phyloP scores from a whole-genome alignment of 2,329 filamentous ascomycete genomes.

The Emmonsia crescens region DNA sequence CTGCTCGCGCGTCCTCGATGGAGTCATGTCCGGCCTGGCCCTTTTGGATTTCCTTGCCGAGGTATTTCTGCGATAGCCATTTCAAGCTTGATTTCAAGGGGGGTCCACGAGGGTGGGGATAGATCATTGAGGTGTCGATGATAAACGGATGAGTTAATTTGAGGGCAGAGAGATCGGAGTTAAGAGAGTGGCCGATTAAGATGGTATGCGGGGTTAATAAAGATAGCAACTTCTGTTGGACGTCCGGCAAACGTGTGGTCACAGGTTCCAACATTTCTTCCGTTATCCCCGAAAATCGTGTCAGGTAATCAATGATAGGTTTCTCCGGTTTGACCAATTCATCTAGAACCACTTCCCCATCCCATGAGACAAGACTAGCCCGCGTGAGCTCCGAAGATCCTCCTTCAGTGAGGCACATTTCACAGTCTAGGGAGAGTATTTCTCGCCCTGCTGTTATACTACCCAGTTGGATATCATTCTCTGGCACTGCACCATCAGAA shows the following conservation, averaged over 20 bases:
- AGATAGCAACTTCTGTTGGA: constrained; percentile 64
- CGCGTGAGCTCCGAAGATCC: constrained; percentile 74
- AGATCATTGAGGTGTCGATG: constrained; percentile 82
- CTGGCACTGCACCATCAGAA: constrained; percentile 57
- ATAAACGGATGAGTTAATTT: constrained; percentile 85
- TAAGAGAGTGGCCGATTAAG: constrained; percentile 38
- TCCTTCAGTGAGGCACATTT: constrained; percentile 87
- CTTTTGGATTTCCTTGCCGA: constrained; percentile 80
- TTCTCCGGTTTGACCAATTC: constrained; percentile 83
- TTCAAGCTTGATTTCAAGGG: constrained; percentile 86
- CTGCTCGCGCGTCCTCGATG: constrained; percentile 82
- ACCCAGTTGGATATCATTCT: constrained; percentile 62
- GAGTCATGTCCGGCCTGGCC: constrained; percentile 74
- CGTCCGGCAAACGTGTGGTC: constrained; percentile 71
- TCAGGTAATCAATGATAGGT: constrained; percentile 88
- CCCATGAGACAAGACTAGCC: constrained; percentile 79
- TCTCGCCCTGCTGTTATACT: constrained; percentile 74
- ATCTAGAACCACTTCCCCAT: constrained; percentile 70
- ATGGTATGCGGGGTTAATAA: constrained; percentile 47
- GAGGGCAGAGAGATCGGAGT: constrained; percentile 59
- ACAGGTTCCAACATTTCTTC: constrained; percentile 69
- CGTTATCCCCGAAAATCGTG: constrained; percentile 85
- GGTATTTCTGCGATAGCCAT: constrained; percentile 76
- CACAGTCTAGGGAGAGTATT: constrained; percentile 79
- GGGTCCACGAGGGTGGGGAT: constrained; percentile 78